phyloP scores from a whole-genome alignment of 2,329 filamentous ascomycete genomes.

The Shiraia bambusicola region DNA sequence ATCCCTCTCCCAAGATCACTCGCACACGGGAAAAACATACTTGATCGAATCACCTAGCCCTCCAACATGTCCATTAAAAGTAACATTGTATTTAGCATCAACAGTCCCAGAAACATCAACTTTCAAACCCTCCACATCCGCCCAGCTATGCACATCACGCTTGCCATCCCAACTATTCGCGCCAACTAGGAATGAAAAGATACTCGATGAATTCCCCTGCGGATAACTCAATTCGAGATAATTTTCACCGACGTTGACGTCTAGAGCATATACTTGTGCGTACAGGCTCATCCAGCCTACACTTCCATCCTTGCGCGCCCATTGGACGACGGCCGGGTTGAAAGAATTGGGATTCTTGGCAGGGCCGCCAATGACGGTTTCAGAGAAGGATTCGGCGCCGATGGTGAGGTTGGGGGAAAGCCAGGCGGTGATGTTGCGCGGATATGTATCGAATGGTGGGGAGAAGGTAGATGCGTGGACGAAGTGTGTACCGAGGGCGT shows the following conservation, averaged over 20 bases:
- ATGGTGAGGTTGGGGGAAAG: conserved; percentile 59
- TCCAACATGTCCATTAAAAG: conserved; percentile 49
- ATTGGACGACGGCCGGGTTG: conserved; percentile 63
- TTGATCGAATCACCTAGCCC: conserved; percentile 42
- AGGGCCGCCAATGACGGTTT: conserved; percentile 59
- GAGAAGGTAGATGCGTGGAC: conserved; percentile 58
- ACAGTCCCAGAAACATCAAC: conserved; percentile 52
- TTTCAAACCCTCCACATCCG: conserved; percentile 52
- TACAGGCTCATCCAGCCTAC: conserved; percentile 37
- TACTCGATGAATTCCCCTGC: conserved; percentile 50
- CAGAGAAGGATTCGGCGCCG: conserved; percentile 60
- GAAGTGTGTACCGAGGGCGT: conserved; percentile 53
- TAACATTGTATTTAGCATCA: conserved; percentile 43
- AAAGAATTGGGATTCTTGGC: conserved; percentile 55
- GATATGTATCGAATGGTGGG: conserved; percentile 59
- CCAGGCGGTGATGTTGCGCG: conserved; percentile 63
- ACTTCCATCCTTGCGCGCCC: conserved; percentile 44
- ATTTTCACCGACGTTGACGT: conserved; percentile 20
- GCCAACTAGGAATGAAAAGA: conserved; percentile 55
- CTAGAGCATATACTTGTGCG: conserved; percentile 26
- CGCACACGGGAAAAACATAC: conserved; percentile 23
- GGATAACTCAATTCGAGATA: conserved; percentile 58
- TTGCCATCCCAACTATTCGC: conserved; percentile 48
- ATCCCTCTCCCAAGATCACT: background rate
- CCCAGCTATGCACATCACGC: conserved; percentile 50